These are phyloP conservation scores for Tolypocladium endophyticum DNA, from an alignment of 2,329 filamentous ascomycete genomes.

Conservation along the genomic window DNA sequence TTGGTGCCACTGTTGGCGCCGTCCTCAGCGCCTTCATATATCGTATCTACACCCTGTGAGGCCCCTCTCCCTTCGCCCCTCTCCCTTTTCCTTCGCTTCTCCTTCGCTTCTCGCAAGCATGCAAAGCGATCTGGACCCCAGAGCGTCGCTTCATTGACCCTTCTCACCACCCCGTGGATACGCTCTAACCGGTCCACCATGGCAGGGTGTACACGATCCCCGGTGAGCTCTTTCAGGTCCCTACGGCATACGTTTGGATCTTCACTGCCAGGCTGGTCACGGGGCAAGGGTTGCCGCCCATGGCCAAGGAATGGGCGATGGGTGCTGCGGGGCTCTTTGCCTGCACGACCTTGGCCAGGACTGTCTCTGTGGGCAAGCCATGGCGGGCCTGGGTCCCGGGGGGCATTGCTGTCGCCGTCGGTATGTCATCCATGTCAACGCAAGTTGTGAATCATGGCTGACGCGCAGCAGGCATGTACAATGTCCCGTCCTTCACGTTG, in stretches of 20 bases:
- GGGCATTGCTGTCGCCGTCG: conserved; percentile 91
- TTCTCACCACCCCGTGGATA: neutral
- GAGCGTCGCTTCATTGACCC: neutral
- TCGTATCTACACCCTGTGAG: conserved; percentile 63
- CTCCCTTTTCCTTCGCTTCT: neutral
- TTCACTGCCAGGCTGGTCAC: conserved; percentile 92
- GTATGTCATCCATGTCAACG: conserved; percentile 27
- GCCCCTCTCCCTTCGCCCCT: neutral
- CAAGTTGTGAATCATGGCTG: neutral
- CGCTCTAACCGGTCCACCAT: neutral
- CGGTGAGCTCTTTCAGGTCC: conserved; percentile 82
- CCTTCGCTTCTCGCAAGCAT: too few relatives aligned
- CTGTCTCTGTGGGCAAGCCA: conserved; percentile 38
- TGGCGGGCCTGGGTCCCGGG: conserved; percentile 78
- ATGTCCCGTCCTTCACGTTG: conserved; percentile 89
- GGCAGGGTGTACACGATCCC: conserved; percentile 74
- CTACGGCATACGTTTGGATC: conserved; percentile 94
- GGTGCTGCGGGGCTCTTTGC: conserved; percentile 68
- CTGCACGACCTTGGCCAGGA: conserved; percentile 58
- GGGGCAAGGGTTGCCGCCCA: conserved; percentile 73
- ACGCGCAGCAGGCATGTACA: conserved; percentile 69
- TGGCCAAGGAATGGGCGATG: conserved; percentile 71
- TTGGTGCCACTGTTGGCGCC: conserved; percentile 78
- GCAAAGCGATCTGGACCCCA: neutral
- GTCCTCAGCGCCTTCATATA: conserved; percentile 82